Evolutionary conservation across 2,329 filamentous ascomycete genomes (phyloP).

Genomic region (Phaeosphaeriaceae sp.): DNA sequence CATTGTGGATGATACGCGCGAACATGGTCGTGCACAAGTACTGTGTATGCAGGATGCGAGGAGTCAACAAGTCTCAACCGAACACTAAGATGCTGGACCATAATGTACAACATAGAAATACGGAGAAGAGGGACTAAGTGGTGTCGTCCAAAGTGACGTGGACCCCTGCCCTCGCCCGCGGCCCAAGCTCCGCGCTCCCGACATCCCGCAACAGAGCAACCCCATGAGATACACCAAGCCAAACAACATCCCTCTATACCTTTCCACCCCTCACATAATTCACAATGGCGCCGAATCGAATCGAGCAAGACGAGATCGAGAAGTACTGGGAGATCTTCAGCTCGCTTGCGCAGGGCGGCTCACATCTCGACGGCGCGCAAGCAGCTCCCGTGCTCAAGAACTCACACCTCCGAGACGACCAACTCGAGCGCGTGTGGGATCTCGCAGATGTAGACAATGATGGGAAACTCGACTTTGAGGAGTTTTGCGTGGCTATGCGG

Average conservation of each 20-base stretch:
- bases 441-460: slow-evolving; percentile 96
- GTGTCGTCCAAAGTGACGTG: too few species aligned
- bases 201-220: neutral
- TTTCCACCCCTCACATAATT: neutral
- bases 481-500: slow-evolving; percentile 99
- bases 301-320: slow-evolving; percentile 77
- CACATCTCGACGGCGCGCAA: slow-evolving; percentile 71
- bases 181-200: neutral
- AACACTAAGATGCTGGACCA: too few species aligned
- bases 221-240: neutral
- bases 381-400: slow-evolving; percentile 77
- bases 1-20: too few species aligned
- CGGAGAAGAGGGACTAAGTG: too few species aligned
- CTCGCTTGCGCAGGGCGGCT: slow-evolving; percentile 68
- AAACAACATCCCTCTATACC: neutral
- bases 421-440: slow-evolving; percentile 98
- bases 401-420: slow-evolving; percentile 74
- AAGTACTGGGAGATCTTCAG: slow-evolving; percentile 83
- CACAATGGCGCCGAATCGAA: slow-evolving; percentile 59
- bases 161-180: neutral
- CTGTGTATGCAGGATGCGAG: too few species aligned
- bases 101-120: too few species aligned
- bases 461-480: slow-evolving; percentile 97
- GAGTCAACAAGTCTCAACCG: too few species aligned
- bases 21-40: too few species aligned